Base-by-base conservation (phyloP, 306 rosid genomes). In the Pueraria montana region DNA sequence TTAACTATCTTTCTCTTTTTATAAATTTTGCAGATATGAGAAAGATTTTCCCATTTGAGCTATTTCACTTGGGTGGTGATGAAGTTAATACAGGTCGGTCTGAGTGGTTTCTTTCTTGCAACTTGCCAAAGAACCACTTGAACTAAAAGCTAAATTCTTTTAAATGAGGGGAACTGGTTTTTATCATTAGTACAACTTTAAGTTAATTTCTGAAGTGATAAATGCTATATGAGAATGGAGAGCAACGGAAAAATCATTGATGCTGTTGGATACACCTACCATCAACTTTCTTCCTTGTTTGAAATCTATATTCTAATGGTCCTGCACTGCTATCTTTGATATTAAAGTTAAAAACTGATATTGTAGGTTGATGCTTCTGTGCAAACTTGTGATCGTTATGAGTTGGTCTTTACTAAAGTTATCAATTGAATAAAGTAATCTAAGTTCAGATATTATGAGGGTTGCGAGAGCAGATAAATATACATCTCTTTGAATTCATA, bases 21-120 rank as follows among this genome's bases (percentile, higher is more conserved):
- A 23, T 83, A 27, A 74, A 72, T 17, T 63, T 70, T 86, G 69
- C 93, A 96, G 99, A 94, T 89, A 78, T 96, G 92, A 92, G 99
- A 88, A 91, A 88, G 77, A 90, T 94, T 74, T 96, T 96, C 88
- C 98, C 97, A 61, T 96, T 96, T 36, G 98, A 94, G 90, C 93
- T 96, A 56, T 92, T 96, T 89, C 99, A 96, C 92, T 88, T 96
- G 91, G 99, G 99, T 42, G 99, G 99, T 67, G 99, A 96, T 88
- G 99, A 96, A 80, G 99, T 96, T 80, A 76, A 96, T 89, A 94
- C 99, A 86, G 86, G 99, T 96, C 63, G 84, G 98, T 89, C 69
- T 58, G 27, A 80, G 30, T 55, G 59, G 46, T 80, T 72, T 81
- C 61, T 62, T 77, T 85, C 49, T 79, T 78, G 78, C 66, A 80